Conservation (phyloP, 192 early-diverging fungal species). For the Dispira parvispora region DNA sequence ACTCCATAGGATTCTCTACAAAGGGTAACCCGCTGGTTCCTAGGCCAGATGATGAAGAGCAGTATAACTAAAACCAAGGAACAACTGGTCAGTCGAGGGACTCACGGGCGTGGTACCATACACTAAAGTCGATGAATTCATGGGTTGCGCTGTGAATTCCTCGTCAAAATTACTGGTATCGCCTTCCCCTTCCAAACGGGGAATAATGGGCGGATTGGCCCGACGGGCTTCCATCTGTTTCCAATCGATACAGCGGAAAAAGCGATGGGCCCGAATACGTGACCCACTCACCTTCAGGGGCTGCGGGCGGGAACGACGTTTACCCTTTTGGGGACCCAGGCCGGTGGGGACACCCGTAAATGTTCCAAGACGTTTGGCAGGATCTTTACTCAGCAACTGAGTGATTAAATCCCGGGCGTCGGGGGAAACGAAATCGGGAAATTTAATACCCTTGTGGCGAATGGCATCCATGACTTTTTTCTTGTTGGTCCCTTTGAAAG, state of each 20-base stretch:
- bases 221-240: conserved; percentile 30
- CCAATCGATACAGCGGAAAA: conserved; percentile 66
- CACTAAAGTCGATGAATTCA: conserved; percentile 29
- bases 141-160: conserved; percentile 46
- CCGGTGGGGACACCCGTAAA: conserved; percentile 5
- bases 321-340: background rate
- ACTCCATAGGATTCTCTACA: too few relatives aligned
- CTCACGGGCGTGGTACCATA: background rate
- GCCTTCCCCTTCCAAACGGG: conserved; percentile 33
- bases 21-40: too few relatives aligned
- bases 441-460: conserved; percentile 57
- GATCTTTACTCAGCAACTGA: conserved; percentile 44
- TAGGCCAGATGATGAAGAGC: background rate
- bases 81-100: background rate
- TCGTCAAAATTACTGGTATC: conserved; percentile 68
- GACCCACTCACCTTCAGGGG: background rate
- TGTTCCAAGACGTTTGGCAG: conserved; percentile 37
- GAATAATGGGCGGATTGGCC: conserved; percentile 50
- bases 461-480: conserved; percentile 76
- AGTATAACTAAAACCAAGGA: background rate
- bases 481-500: conserved; percentile 63
- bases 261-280: conserved; percentile 40
- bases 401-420: conserved; percentile 62
- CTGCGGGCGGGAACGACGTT: background rate
- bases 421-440: conserved; percentile 65